Evolutionary conservation across 2,329 filamentous ascomycete species (phyloP), one percentile per base, ranked within the genome.

Genomic region (Aspergillus viridinutans): DNA sequence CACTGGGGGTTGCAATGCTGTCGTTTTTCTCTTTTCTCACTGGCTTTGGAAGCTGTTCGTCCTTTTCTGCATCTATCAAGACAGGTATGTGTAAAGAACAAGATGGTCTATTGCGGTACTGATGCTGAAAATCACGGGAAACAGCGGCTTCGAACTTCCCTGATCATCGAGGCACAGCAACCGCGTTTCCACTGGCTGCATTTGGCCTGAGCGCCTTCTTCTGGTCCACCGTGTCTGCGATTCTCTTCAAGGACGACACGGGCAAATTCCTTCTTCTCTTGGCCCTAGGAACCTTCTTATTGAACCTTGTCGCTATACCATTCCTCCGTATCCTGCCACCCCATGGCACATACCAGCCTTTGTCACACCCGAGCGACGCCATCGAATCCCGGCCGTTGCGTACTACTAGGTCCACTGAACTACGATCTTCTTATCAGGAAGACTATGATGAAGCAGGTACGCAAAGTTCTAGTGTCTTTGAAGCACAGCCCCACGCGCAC

Each of bases 201-300:
- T 97, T 97, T 70, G 94, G 94, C 3, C 78, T 99, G 56, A 97
- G 92, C 71, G 94, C 94, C 54, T 94, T 99, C 76, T 96, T 97
- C 79, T 99, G 97, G 77, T 93, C 94, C 0, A 81, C 87, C 2
- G 76, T 95, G 35, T 90, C 91, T 23, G 85, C 85, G 20, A 70
- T 95, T 49, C 78, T 90, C 43, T 92, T 96, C 69, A 90, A 90
- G 2, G 90, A 91, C 42, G 86, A 95, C 67, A 94, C 92, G 0
- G 88, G 88, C 55, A 83, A 84, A 42, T 92, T 97, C 65, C 81
- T 99, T 56, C 79, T 93, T 61, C 78, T 97, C 28, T 80, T 99
- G 43, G 86, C 92, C 3, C 80, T 85, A 61, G 92, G 92, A 17
- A 97, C 93, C 1, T 90, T 87, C 59, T 76, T 82, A 50, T 81